These are phyloP conservation scores for Favolaschia claudopus DNA, from an alignment of 768 basidiomycete genomes.

Conservation along the genomic window DNA sequence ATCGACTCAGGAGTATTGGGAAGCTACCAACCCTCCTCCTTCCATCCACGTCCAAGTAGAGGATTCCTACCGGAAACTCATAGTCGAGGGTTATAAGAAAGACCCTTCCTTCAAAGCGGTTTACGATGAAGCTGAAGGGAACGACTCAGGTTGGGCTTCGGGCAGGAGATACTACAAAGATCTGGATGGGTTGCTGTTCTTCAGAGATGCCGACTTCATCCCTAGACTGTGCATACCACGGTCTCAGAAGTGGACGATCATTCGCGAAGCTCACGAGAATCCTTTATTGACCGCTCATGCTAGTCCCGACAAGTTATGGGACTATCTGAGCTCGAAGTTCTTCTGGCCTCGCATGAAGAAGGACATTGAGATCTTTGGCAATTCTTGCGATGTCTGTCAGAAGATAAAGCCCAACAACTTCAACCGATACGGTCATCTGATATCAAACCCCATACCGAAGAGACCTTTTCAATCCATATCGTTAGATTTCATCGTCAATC, in stretches of 20 bases:
- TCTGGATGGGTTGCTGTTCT: slow-evolving; percentile 18
- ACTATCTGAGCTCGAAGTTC: neutral
- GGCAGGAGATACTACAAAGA: slow-evolving; percentile 20
- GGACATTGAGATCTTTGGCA: neutral
- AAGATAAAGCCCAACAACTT: neutral
- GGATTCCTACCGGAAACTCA: no score
- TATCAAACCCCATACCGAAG: slow-evolving; percentile 30
- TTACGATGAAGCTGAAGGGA: no score
- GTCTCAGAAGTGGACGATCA: neutral
- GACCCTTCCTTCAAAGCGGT: no score
- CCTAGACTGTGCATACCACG: slow-evolving; percentile 23
- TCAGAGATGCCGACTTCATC: slow-evolving; percentile 21
- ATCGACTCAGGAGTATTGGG: neutral
- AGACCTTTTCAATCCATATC: slow-evolving; percentile 29
- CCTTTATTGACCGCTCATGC: slow-evolving; percentile 10
- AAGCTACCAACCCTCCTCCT: neutral
- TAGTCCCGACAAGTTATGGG: neutral
- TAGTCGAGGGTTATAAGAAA: no score
- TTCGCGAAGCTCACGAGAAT: slow-evolving; percentile 6
- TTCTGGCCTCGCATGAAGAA: neutral
- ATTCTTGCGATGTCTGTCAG: neutral
- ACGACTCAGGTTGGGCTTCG: slow-evolving; percentile 1
- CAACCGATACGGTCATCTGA: slow-evolving; percentile 15
- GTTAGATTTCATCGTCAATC: slow-evolving; percentile 35
- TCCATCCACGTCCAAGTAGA: neutral